Percentiles rank a stretch among this genome's conserved stretches.
These are phyloP conservation scores for Staphylotrichum longicolle DNA, from an alignment of 495 filamentous ascomycete genomes.

Conservation along the genomic window DNA sequence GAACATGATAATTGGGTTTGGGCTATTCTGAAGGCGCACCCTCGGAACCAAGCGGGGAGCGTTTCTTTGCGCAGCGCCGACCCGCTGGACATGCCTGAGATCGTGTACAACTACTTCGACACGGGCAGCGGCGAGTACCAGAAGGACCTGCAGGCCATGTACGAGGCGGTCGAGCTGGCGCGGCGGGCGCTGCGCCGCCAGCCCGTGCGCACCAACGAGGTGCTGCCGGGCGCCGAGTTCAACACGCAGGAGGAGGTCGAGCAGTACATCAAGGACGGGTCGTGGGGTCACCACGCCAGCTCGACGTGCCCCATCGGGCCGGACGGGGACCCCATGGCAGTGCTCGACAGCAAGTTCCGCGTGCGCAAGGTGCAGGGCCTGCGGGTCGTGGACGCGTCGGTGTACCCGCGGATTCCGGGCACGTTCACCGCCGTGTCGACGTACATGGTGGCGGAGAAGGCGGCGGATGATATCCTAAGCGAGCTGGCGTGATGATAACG, in stretches of 20 bases:
- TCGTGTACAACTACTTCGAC: constrained; percentile 58
- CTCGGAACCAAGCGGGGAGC: constrained; percentile 50
- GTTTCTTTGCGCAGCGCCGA: constrained; percentile 51
- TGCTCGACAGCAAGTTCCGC: constrained; percentile 57
- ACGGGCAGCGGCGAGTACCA: constrained; percentile 21
- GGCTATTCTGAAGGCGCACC: constrained; percentile 53
- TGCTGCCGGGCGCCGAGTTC: constrained; percentile 49
- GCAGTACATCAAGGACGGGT: constrained; percentile 49
- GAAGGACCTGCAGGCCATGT: constrained; percentile 48
- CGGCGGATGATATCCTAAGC: constrained; percentile 37
- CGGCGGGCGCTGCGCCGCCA: constrained; percentile 41
- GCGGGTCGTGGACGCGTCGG: constrained; percentile 60
- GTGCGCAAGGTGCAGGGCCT: constrained; percentile 57
- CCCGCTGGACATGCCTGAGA: constrained; percentile 53
- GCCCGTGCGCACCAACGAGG: constrained; percentile 43
- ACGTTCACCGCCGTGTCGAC: constrained; percentile 53
- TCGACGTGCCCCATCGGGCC: constrained; percentile 58
- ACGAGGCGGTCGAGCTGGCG: constrained; percentile 47
- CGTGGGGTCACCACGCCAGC: constrained; percentile 61
- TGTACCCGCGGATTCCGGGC: constrained; percentile 58
- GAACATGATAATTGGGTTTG: constrained; percentile 47
- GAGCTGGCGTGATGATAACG: constrained; percentile 4
- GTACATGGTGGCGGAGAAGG: constrained; percentile 62
- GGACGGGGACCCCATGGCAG: constrained; percentile 54
- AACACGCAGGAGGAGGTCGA: constrained; percentile 42